Evolutionary conservation across 192 early-diverging fungal genomes (phyloP).

Genomic region (Obelidium mucronatum): DNA sequence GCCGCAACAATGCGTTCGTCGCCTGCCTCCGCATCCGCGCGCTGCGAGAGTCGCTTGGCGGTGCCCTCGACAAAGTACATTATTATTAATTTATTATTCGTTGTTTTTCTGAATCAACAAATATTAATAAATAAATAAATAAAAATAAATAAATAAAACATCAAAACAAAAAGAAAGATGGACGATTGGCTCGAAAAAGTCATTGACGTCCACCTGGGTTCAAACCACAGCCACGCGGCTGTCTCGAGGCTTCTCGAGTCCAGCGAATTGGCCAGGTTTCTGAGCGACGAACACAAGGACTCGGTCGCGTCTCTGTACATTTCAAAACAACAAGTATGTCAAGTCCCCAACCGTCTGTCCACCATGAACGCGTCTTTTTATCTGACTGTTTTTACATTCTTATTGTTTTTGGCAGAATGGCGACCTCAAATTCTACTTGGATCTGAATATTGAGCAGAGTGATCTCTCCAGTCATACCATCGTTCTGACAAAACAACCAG

Average conservation of each 20-base stretch:
- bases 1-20: not conserved
- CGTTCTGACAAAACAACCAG: constrained; percentile 27
- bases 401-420: no score
- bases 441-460: constrained; percentile 30
- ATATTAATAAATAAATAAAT: not conserved
- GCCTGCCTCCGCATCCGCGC: not conserved
- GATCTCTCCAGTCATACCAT: constrained; percentile 11
- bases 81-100: not conserved
- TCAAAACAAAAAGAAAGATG: constrained; percentile 3
- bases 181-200: constrained; percentile 35
- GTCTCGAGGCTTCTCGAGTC: constrained; percentile 20
- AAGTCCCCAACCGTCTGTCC: no score
- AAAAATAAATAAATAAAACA: constrained; percentile 12
- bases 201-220: constrained; percentile 34
- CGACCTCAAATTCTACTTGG: constrained; percentile 16
- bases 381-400: no score
- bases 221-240: not conserved
- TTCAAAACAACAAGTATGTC: constrained; percentile 29
- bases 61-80: constrained; percentile 20
- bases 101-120: not conserved
- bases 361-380: not conserved
- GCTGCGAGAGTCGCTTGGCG: constrained; percentile 1
- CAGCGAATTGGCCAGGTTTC: constrained; percentile 29
- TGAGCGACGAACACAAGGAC: constrained; percentile 19
- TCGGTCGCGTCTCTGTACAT: constrained; percentile 30